Base-by-base conservation (phyloP, 2,329 filamentous ascomycete genomes). In the Verticillium nonalfalfae region DNA sequence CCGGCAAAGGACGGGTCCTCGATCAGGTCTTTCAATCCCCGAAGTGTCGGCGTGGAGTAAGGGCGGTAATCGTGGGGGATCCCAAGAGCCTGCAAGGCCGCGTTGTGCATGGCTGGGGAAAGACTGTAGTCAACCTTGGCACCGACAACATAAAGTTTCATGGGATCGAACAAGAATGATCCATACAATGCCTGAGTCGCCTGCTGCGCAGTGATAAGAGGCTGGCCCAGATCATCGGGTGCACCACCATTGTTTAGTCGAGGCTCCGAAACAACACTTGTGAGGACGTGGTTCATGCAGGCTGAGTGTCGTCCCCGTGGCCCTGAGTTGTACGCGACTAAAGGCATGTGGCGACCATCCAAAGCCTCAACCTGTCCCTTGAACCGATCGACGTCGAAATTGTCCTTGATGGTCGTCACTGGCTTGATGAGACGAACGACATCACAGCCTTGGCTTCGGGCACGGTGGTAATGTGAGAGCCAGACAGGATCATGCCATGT, bases 91-190 rank as follows among this genome's bases (percentile, higher is more conserved):
- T 80, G 78, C 62, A 90, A 85, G 0, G 89, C 90, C 6, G 87
- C 81, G 60, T 87, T 90, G 71, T 93, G 90, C 89, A 93, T 93
- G 7, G 87, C 86, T 1, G 90, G 90, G 0, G 90, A 92, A 61
- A 93, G 72, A 70, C 87, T 91, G 75, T 90, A 90, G 58, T 81
- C 84, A 10, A 90, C 85, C 60, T 87, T 87, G 60, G 84, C 86
- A n/a, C 90, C 90, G 58, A 92, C 84, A 38, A 93, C 87, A 66
- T 89, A 90, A 60, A 90, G 85, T 58, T 87, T 85, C 79, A 93
- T 85, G 0, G 86, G 81, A 50, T 91, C 87, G 59, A 86, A 83
- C 1, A 88, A 78, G 62, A 89, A 90, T 1, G 85, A 86, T 4
- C 85, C 79, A 67, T 87, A 90, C 0, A 92, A 78, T 1, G 88